A percentile compares a stretch with the other conserved stretches of the same genome.
Evolutionary conservation across 129 eudicot genomes (phyloP).

Genomic region (Glebionis coronaria): DNA sequence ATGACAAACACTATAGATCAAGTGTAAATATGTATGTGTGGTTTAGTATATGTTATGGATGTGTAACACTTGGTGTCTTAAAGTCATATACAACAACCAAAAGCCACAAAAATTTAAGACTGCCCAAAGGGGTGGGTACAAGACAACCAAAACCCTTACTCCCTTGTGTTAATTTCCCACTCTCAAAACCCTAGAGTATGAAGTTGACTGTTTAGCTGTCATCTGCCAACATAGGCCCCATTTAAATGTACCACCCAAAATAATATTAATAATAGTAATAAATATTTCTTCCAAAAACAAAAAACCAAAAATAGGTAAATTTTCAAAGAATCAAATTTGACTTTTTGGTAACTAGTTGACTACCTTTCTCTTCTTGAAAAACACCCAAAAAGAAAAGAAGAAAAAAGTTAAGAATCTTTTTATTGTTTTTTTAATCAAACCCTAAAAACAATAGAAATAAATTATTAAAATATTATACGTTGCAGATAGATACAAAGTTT

Average conservation of each 20-base stretch:
- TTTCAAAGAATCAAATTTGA: slow-evolving; percentile 28
- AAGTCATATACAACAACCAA: slow-evolving; percentile 58
- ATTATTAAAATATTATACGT: slow-evolving; percentile 22
- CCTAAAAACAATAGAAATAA: background rate
- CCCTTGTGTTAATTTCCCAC: slow-evolving; percentile 28
- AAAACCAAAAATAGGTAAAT: slow-evolving; percentile 21
- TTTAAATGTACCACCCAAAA: slow-evolving; percentile 26
- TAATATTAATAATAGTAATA: slow-evolving; percentile 11
- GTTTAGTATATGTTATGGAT: too few species aligned
- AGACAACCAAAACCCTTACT: slow-evolving; percentile 51
- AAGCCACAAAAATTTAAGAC: slow-evolving; percentile 53
- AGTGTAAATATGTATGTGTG: slow-evolving; percentile 15
- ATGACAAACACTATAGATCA: slow-evolving; percentile 26
- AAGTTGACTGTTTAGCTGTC: slow-evolving; percentile 53
- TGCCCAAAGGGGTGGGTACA: slow-evolving; percentile 55
- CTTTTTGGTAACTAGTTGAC: slow-evolving; percentile 46
- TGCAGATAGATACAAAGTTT: slow-evolving; percentile 50
- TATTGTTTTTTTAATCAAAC: slow-evolving; percentile 23
- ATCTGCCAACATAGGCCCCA: slow-evolving; percentile 33
- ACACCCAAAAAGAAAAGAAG: slow-evolving; percentile 15
- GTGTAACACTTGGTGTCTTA: slow-evolving; percentile 27
- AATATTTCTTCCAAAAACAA: slow-evolving; percentile 5
- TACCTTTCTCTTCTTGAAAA: slow-evolving; percentile 21
- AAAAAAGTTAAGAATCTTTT: slow-evolving; percentile 23
- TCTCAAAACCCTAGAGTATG: slow-evolving; percentile 40